Percentiles rank a stretch among this genome's conserved stretches.
Conservation (phyloP, 805 yeast species). For the Schwanniomyces vanrijiae region DNA sequence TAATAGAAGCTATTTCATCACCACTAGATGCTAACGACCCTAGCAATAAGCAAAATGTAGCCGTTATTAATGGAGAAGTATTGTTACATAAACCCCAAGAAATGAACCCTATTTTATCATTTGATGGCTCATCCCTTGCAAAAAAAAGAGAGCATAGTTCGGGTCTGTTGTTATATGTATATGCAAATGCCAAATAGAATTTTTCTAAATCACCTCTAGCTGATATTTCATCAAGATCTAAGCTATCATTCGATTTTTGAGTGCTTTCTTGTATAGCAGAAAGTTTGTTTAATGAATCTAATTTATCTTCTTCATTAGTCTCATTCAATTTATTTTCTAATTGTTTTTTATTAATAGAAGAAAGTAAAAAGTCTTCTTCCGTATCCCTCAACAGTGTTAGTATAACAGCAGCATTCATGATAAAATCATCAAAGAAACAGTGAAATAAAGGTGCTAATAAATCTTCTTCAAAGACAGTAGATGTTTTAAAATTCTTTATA, state of each 20-base stretch:
- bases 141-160: slow-evolving; percentile 62
- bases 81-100: slow-evolving; percentile 86
- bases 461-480: slow-evolving; percentile 23
- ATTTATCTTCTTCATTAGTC: slow-evolving; percentile 1
- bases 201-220: slow-evolving; percentile 85
- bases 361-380: slow-evolving; percentile 70
- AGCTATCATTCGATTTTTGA: slow-evolving; percentile 4
- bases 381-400: slow-evolving; percentile 67
- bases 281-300: background rate
- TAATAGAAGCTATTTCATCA: slow-evolving; percentile 44
- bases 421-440: slow-evolving; percentile 53
- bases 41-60: slow-evolving; percentile 77
- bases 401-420: slow-evolving; percentile 63
- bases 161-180: slow-evolving; percentile 63
- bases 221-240: slow-evolving; percentile 61
- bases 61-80: slow-evolving; percentile 72
- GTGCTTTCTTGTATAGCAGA: slow-evolving; percentile 6
- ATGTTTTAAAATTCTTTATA: slow-evolving; percentile 14
- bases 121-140: slow-evolving; percentile 37
- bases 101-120: slow-evolving; percentile 74
- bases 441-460: slow-evolving; percentile 45
- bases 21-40: slow-evolving; percentile 71
- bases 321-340: slow-evolving; percentile 4
- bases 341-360: slow-evolving; percentile 34
- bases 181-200: slow-evolving; percentile 74